A percentile compares a stretch with the other conserved stretches of the same genome.
phyloP scores from a whole-genome alignment of 2,329 filamentous ascomycete genomes.

The Claviceps quebecensis region DNA sequence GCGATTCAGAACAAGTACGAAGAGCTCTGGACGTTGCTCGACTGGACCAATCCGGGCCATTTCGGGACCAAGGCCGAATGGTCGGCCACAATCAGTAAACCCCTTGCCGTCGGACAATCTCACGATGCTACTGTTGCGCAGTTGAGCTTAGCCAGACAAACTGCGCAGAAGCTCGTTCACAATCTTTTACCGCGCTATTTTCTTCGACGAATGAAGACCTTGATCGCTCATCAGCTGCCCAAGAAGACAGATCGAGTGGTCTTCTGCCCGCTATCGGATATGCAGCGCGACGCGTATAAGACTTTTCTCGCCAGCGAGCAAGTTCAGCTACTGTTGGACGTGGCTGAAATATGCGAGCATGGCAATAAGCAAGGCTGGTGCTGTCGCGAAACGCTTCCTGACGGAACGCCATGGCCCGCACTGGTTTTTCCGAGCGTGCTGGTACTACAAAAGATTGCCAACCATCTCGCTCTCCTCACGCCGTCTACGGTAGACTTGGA shows the following conservation, averaged over 20 bases:
- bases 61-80: constrained; percentile 55
- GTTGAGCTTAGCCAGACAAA: constrained; percentile 65
- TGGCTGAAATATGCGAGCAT: constrained; percentile 54
- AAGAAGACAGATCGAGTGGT: constrained; percentile 92
- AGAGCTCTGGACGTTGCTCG: constrained; percentile 88
- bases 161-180: constrained; percentile 70
- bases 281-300: constrained; percentile 71
- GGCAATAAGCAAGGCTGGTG: constrained; percentile 63
- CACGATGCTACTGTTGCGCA: constrained; percentile 80
- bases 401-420: constrained; percentile 55
- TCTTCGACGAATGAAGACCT: constrained; percentile 76
- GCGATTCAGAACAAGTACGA: constrained; percentile 98
- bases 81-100: constrained; percentile 63
- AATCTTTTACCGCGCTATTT: constrained; percentile 86
- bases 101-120: constrained; percentile 75
- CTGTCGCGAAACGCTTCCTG: constrained; percentile 47
- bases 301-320: constrained; percentile 59
- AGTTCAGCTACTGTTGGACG: constrained; percentile 52
- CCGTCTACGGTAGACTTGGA: constrained; percentile 48
- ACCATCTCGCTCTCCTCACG: constrained; percentile 81
- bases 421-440: constrained; percentile 77
- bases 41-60: constrained; percentile 84
- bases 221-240: constrained; percentile 84
- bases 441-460: constrained; percentile 74
- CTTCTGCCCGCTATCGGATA: constrained; percentile 78